Evolutionary conservation across 2,329 filamentous ascomycete species (phyloP), one percentile per base, ranked within the genome.

Genomic region (Clarireedia homoeocarpa): DNA sequence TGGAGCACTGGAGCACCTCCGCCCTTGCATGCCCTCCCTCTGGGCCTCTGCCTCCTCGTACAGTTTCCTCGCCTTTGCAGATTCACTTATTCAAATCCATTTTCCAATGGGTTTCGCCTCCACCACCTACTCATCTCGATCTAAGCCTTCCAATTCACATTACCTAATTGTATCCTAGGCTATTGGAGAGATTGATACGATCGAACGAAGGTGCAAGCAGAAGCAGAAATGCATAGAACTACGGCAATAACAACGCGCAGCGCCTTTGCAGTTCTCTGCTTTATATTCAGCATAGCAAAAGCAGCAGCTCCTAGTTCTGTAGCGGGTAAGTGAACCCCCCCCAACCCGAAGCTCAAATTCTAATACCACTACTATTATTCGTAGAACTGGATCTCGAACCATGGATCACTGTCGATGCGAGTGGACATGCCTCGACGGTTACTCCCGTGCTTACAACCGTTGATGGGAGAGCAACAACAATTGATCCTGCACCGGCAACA

Each of bases 361-460:
- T 42, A 20, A 42, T 42, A 17, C n/a, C 20, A 42, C 39, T 42
- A 6, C 20, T 20, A n/a, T 42, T 46, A 50, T 52, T 53, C 20
- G 55, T 45, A 20, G 49, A 56, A 48, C 42, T 46, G 7, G 48
- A 23, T 15, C 56, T 66, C 14, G 53, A 59, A 40, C 63, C 65
- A 17, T 68, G 62, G 63, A 59, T 68, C 15, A 63, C 65, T 4
- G 62, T 67, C 26, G 58, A 64, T 57, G 57, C 58, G n/a, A 65
- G 59, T 52, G 65, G 64, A 14, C 34, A 54, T 20, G 58, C 59
- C 2, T 62, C 66, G 20, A 68, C 65, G 3, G 60, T 65, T 27
- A 67, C 64, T 14, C 63, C 66, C 1, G 53, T 60, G 42, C 46
- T 64, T 40, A 65, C 61, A 20, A 64, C 60, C 5, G 55, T 66